These are phyloP conservation scores for Solanum peruvianum DNA, from an alignment of 257 asterid species.

Conservation along the genomic window DNA sequence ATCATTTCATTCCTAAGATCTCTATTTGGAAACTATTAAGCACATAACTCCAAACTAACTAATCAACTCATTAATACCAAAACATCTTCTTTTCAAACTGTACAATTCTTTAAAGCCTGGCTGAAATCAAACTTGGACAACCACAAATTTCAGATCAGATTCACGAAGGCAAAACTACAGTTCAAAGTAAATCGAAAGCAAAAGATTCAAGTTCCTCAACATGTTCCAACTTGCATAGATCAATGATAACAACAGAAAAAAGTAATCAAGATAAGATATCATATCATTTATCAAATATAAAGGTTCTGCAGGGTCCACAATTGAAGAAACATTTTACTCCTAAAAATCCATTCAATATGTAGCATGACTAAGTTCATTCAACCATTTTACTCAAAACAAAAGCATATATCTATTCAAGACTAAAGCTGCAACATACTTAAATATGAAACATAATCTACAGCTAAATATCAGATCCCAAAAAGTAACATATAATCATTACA, in stretches of 20 bases:
- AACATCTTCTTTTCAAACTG: neutral
- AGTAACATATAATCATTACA: neutral
- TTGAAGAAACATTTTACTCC: neutral
- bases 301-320: neutral
- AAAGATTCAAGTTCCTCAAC: neutral
- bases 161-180: neutral
- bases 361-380: neutral
- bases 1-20: neutral
- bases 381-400: neutral
- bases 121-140: neutral
- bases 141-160: conserved; percentile 2
- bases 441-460: neutral
- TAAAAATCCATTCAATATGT: neutral
- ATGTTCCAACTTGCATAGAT: neutral
- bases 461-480: neutral
- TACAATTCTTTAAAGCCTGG: neutral
- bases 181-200: neutral
- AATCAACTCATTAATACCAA: neutral
- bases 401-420: neutral
- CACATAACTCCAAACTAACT: neutral
- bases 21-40: neutral
- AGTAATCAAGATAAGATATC: neutral
- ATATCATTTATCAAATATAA: neutral
- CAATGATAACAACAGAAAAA: neutral
- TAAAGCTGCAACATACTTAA: neutral